A percentile compares a stretch with the other conserved stretches of the same genome.
phyloP scores from a whole-genome alignment of 768 basidiomycete species.

The Paxillus involutus region DNA sequence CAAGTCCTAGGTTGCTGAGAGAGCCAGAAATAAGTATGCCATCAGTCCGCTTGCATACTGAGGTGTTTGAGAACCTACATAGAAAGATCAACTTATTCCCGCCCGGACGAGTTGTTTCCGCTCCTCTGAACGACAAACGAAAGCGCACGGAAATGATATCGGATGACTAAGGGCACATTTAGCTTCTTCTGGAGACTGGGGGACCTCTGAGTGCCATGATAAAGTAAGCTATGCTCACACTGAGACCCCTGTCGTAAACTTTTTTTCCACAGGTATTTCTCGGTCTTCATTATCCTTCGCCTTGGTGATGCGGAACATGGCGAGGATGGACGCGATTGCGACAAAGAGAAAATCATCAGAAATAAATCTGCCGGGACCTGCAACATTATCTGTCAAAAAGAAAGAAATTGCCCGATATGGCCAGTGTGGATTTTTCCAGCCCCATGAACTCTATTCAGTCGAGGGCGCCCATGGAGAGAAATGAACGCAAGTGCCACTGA shows the following conservation, averaged over 20 bases:
- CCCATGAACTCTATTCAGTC: no score
- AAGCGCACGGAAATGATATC: conserved; percentile 2
- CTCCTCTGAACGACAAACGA: conserved; percentile 1
- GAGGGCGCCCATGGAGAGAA: no score
- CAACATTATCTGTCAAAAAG: neutral
- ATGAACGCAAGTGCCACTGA: no score
- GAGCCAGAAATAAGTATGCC: no score
- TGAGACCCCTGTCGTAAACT: conserved; percentile 5
- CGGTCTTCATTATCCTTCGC: neutral
- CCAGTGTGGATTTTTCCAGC: no score
- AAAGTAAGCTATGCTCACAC: neutral
- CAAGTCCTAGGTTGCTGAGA: no score
- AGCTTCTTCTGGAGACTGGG: neutral
- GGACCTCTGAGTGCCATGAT: neutral
- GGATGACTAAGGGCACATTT: neutral
- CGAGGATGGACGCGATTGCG: conserved; percentile 6
- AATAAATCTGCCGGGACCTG: conserved; percentile 7
- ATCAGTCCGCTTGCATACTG: neutral
- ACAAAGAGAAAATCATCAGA: conserved; percentile 2
- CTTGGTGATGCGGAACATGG: conserved; percentile 5
- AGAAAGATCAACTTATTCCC: neutral
- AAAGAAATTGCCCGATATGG: neutral
- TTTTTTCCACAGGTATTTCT: conserved; percentile 2
- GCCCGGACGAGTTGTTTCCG: neutral
- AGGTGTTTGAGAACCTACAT: neutral